Percentiles rank a stretch among this genome's conserved stretches.
These are phyloP conservation scores for Coniosporium tulheliwenetii DNA, from an alignment of 2,329 filamentous ascomycete genomes.

Conservation along the genomic window DNA sequence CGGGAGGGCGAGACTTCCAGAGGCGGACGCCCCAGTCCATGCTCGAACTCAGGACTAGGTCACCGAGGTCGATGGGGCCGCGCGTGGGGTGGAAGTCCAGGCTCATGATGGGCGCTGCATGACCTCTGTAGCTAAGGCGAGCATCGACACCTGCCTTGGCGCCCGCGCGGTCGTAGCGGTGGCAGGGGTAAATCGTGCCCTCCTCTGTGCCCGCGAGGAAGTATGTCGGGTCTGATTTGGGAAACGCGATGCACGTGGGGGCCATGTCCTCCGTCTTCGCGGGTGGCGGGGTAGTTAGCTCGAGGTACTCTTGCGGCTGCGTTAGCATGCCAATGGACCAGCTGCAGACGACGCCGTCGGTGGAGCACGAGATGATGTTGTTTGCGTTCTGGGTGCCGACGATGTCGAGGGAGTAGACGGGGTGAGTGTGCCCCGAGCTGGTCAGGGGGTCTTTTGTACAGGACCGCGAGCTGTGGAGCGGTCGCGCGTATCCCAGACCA, in stretches of 20 bases:
- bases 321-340: conserved; percentile 98
- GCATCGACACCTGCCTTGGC: conserved; percentile 92
- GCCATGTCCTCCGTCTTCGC: conserved; percentile 79
- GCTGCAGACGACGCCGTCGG: conserved; percentile 88
- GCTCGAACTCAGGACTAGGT: conserved; percentile 80
- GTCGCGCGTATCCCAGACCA: conserved; percentile 91
- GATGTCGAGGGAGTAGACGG: conserved; percentile 88
- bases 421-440: conserved; percentile 83
- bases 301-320: conserved; percentile 85
- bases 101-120: conserved; percentile 89
- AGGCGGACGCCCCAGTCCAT: conserved; percentile 96
- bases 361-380: conserved; percentile 94
- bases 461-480: conserved; percentile 49
- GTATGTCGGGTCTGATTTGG: conserved; percentile 87
- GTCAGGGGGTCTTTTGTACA: conserved; percentile 94
- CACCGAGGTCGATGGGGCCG: conserved; percentile 85
- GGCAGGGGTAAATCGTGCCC: conserved; percentile 89
- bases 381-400: conserved; percentile 97
- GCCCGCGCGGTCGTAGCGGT: conserved; percentile 91
- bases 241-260: conserved; percentile 88
- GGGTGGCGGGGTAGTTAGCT: conserved; percentile 70
- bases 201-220: conserved; percentile 96
- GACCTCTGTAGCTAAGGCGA: conserved; percentile 74
- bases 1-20: conserved; percentile 81
- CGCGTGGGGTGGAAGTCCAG: conserved; percentile 88